Conservation (phyloP, 208 protist genomes). For the Angomonas deanei region DNA sequence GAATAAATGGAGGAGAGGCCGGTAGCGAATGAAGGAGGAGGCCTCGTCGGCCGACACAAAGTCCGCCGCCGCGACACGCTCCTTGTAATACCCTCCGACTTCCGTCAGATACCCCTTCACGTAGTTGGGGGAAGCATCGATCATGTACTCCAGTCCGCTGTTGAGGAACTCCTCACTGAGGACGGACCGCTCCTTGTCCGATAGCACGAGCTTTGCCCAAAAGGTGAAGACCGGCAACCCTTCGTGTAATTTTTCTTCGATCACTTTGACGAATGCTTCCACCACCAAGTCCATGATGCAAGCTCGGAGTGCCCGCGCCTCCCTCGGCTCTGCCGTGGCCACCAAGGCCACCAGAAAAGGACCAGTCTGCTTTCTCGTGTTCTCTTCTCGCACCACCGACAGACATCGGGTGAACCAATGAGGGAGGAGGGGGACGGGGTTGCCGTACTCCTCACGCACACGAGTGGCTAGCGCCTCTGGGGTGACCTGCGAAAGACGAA, state of each 20-base stretch:
- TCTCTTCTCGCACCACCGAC: conserved; percentile 61
- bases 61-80: conserved; percentile 8
- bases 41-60: conserved; percentile 16
- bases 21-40: conserved; percentile 43
- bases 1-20: conserved; percentile 32
- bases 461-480: conserved; percentile 24
- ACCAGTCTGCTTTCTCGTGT: conserved; percentile 43
- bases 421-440: conserved; percentile 30
- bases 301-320: conserved; percentile 11
- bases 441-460: conserved; percentile 37
- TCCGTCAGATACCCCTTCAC: conserved; percentile 56
- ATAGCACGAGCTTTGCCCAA: conserved; percentile 65
- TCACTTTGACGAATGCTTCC: conserved; percentile 29
- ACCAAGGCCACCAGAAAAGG: conserved; percentile 33
- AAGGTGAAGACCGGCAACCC: conserved; percentile 62
- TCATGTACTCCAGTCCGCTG: conserved; percentile 41
- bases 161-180: conserved; percentile 70
- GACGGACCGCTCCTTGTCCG: conserved; percentile 43
- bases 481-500: conserved; percentile 16
- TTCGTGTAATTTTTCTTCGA: conserved; percentile 59
- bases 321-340: conserved; percentile 5
- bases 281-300: conserved; percentile 44
- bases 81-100: conserved; percentile 24
- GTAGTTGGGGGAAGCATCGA: conserved; percentile 11
- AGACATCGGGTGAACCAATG: conserved; percentile 65